Conservation (phyloP, 2,329 filamentous ascomycete species). For the Phaeomoniella chlamydospora region DNA sequence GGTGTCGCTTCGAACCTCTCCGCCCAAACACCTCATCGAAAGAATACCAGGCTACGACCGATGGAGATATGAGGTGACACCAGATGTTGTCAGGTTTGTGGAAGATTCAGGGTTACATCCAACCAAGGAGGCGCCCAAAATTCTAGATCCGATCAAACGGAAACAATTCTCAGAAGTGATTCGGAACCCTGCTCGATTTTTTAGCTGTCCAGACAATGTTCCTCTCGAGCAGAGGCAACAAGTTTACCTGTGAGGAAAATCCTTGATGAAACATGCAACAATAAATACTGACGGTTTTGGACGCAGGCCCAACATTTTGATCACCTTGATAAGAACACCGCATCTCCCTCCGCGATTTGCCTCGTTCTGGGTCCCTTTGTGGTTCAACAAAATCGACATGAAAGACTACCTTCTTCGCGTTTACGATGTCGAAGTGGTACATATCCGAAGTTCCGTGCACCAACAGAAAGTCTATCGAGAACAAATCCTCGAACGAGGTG, state of each 20-base stretch:
- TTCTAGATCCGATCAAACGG: conserved; percentile 9
- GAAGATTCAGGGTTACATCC: conserved; percentile 4
- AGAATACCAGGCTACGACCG: conserved; percentile 1
- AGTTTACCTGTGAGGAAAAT: conserved; percentile 28
- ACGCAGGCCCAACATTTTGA: conserved; percentile 61
- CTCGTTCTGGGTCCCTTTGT: conserved; percentile 78
- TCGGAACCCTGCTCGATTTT: conserved; percentile 8
- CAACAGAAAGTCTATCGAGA: conserved; percentile 45
- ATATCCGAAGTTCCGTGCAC: conserved; percentile 68
- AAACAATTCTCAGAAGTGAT: too few species aligned
- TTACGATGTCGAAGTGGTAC: conserved; percentile 60
- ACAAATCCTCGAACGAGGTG: conserved; percentile 7
- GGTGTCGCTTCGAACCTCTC: conserved; percentile 1
- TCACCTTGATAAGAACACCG: conserved; percentile 63
- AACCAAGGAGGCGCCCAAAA: background rate
- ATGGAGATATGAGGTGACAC: conserved; percentile 10
- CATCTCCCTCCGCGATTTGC: conserved; percentile 66
- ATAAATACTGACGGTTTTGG: background rate
- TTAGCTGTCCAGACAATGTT: conserved; percentile 12
- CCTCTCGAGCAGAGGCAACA: conserved; percentile 19
- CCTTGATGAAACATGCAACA: background rate
- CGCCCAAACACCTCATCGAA: conserved; percentile 1
- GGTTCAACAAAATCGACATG: conserved; percentile 90
- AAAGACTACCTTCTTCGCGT: conserved; percentile 85
- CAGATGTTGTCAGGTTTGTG: conserved; percentile 10